phyloP scores from a whole-genome alignment of 495 filamentous ascomycete genomes.

The Aspergillus indologenus region DNA sequence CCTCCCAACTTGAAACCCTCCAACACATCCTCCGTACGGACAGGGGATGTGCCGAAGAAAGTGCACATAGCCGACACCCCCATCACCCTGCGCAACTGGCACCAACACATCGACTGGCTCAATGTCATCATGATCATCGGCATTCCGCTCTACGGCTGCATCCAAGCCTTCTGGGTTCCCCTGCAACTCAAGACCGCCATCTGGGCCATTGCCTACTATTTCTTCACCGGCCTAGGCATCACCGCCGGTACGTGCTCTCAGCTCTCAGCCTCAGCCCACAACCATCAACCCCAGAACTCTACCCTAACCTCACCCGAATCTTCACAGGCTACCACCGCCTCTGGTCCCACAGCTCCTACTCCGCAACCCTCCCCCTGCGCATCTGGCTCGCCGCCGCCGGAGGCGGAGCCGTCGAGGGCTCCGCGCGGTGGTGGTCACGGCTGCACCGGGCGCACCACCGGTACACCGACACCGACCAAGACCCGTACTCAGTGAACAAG shows the following conservation, averaged over 20 bases:
- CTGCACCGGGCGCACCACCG: conserved; percentile 97
- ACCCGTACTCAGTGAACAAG: conserved; percentile 98
- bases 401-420: conserved; percentile 93
- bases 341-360: conserved; percentile 95
- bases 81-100: conserved; percentile 85
- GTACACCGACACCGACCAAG: conserved; percentile 98
- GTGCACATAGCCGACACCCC: conserved; percentile 59
- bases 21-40: conserved; percentile 31
- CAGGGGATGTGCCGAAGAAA: conserved; percentile 46
- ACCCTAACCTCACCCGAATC: conserved; percentile 15
- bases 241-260: conserved; percentile 62
- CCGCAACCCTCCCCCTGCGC: conserved; percentile 80
- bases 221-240: conserved; percentile 85
- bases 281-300: no score
- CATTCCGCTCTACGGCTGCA: conserved; percentile 72
- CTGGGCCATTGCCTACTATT: conserved; percentile 87
- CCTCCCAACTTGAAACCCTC: conserved; percentile 31
- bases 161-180: conserved; percentile 80
- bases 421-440: conserved; percentile 95
- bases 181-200: conserved; percentile 70
- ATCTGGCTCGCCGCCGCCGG: conserved; percentile 91
- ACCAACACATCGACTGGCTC: conserved; percentile 96
- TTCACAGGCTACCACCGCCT: conserved; percentile 78
- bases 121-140: conserved; percentile 85
- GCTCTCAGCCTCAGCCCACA: background rate